phyloP scores from a whole-genome alignment of 2,329 filamentous ascomycete genomes.

The Pyricularia pennisetigena region DNA sequence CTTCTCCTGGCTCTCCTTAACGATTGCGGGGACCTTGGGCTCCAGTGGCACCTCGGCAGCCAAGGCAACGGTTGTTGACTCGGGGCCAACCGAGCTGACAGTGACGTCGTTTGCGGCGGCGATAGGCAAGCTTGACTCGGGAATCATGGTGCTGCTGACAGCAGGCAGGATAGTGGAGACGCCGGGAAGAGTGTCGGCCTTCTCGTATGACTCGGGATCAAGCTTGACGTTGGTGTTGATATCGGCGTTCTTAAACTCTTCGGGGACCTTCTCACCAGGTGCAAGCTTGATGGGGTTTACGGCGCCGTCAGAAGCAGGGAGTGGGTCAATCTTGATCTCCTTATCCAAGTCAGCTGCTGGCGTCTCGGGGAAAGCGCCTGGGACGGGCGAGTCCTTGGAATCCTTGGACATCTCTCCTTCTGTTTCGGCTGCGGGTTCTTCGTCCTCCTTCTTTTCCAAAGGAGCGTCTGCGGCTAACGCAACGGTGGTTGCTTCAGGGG shows the following conservation, averaged over 20 bases:
- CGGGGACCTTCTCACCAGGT: conserved; percentile 74
- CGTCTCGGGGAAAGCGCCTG: conserved; percentile 32
- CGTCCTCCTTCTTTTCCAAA: conserved; percentile 18
- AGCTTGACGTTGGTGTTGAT: conserved; percentile 62
- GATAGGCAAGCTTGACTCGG: conserved; percentile 74
- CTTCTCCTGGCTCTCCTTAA: conserved; percentile 62
- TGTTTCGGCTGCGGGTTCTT: conserved; percentile 8
- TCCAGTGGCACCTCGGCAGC: conserved; percentile 57
- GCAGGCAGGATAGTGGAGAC: conserved; percentile 38
- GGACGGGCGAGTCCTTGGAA: conserved; percentile 13
- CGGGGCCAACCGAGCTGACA: conserved; percentile 42
- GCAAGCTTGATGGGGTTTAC: conserved; percentile 74
- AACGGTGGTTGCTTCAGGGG: conserved; percentile 62
- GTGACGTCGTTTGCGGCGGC: conserved; percentile 27
- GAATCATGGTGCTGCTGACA: conserved; percentile 57
- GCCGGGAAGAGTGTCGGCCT: conserved; percentile 55
- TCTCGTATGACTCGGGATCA: conserved; percentile 81
- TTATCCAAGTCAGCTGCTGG: conserved; percentile 44
- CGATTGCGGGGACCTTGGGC: conserved; percentile 47
- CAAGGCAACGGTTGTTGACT: conserved; percentile 58
- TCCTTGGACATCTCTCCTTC: conserved; percentile 1
- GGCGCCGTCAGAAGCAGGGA: conserved; percentile 51
- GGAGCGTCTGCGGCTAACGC: conserved; percentile 44
- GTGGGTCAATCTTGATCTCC: conserved; percentile 47
- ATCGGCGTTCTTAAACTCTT: conserved; percentile 57